phyloP scores from a whole-genome alignment of 192 early-diverging fungal species.

The Coemansia reversa region DNA sequence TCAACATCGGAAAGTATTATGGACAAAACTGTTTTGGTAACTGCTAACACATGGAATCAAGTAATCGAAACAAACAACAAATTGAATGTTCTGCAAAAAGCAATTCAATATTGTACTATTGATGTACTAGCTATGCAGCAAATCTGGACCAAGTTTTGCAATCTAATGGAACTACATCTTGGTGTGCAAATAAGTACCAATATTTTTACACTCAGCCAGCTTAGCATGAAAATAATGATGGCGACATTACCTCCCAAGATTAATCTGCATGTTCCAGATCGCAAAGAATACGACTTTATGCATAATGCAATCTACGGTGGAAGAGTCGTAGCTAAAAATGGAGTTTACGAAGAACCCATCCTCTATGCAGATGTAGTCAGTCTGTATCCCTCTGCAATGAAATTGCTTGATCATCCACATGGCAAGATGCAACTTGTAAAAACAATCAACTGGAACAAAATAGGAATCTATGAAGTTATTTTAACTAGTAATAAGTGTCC shows the following conservation, averaged over 20 bases:
- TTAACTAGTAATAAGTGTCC: too few species aligned
- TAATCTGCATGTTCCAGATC: not conserved
- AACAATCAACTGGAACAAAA: too few species aligned
- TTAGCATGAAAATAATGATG: constrained; percentile 5
- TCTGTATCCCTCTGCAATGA: not conserved
- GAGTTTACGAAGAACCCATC: not conserved
- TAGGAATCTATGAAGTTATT: too few species aligned
- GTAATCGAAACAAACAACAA: not conserved
- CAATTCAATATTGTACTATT: not conserved
- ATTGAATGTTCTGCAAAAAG: not conserved
- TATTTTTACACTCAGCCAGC: not conserved
- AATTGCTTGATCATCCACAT: too few species aligned
- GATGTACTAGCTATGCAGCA: not conserved
- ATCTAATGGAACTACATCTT: too few species aligned
- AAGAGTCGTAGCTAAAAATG: constrained; percentile 3
- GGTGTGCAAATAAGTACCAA: not conserved
- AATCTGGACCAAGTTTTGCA: constrained; percentile 2
- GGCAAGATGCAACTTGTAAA: too few species aligned
- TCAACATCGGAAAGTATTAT: not conserved
- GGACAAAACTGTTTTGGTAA: not conserved
- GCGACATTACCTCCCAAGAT: not conserved
- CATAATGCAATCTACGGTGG: not conserved
- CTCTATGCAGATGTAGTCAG: not conserved
- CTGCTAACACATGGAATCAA: constrained; percentile 1
- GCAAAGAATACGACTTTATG: constrained; percentile 1